A percentile compares a stretch with the other conserved stretches of the same genome.
These are phyloP conservation scores for Neurospora sp. DNA, from an alignment of 2,329 filamentous ascomycete species.

Conservation along the genomic window DNA sequence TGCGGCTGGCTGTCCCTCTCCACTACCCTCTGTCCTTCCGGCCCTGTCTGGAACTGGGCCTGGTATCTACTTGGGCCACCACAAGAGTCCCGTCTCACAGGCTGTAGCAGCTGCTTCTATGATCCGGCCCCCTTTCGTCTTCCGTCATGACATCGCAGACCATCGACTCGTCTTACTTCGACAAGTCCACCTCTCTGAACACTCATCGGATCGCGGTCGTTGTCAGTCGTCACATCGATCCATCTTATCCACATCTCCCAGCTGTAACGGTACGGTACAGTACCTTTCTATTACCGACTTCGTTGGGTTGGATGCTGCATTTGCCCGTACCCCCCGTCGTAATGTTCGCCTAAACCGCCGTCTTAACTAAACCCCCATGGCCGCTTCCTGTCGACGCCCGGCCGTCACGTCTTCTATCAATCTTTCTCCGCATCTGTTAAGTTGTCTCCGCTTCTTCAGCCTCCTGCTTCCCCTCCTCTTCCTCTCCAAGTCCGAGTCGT, in stretches of 20 bases:
- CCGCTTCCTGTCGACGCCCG: not conserved
- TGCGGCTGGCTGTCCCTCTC: not conserved
- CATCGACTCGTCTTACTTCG: not conserved
- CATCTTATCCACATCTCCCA: not conserved
- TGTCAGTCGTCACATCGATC: not conserved
- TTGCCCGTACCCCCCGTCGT: not conserved
- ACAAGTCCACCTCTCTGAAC: not conserved
- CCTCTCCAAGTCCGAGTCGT: not conserved
- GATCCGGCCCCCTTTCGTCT: not conserved
- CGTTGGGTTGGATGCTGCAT: not conserved
- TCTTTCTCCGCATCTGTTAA: not conserved
- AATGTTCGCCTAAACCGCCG: not conserved
- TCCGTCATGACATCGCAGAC: not conserved
- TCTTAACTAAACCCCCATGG: not conserved
- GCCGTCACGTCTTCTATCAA: not conserved
- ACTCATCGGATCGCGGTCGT: not conserved
- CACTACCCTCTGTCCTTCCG: not conserved
- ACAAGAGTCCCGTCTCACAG: not conserved
- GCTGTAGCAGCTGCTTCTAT: not conserved
- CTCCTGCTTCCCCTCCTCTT: not conserved
- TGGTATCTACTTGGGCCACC: not conserved
- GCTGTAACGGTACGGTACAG: not conserved
- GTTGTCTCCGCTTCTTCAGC: not conserved
- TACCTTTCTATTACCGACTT: not conserved
- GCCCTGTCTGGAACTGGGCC: not conserved